phyloP scores from a whole-genome alignment of 345 rosid species.

The Limnanthes douglasii region DNA sequence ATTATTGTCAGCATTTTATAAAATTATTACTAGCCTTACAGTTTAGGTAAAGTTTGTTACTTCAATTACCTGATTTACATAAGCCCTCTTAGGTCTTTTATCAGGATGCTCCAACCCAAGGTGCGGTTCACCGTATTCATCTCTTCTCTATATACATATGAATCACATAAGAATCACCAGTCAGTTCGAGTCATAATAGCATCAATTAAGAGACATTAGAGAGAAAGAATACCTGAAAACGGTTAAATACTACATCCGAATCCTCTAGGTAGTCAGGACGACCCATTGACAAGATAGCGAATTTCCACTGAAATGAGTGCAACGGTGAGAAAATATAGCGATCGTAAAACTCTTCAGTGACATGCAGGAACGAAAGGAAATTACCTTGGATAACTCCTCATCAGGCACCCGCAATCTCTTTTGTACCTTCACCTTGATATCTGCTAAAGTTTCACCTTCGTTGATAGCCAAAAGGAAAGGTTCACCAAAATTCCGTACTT shows the following conservation, averaged over 20 bases:
- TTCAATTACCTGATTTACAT: conserved; percentile 70
- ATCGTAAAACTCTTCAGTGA: background rate
- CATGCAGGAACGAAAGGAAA: conserved; percentile 1
- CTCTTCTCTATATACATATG: conserved; percentile 41
- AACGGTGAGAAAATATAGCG: conserved; percentile 1
- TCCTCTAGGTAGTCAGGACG: conserved; percentile 61
- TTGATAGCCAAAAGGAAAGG: conserved; percentile 89
- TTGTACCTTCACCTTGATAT: conserved; percentile 60
- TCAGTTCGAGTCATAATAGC: background rate
- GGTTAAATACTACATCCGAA: conserved; percentile 35
- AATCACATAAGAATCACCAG: conserved; percentile 3
- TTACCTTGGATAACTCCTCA: conserved; percentile 85
- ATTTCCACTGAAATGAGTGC: conserved; percentile 70
- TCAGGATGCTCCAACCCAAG: conserved; percentile 91
- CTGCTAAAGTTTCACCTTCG: conserved; percentile 82
- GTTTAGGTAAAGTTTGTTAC: no score
- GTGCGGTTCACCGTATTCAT: conserved; percentile 75
- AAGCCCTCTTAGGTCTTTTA: conserved; percentile 66
- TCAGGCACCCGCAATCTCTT: conserved; percentile 79
- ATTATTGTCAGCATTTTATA: no score
- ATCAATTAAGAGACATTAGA: background rate
- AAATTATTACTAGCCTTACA: no score
- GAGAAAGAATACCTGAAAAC: conserved; percentile 36
- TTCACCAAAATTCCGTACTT: conserved; percentile 90
- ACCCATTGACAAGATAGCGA: conserved; percentile 55